Percentiles rank a stretch among this genome's conserved stretches.
Evolutionary conservation across 495 filamentous ascomycete species (phyloP).

Genomic region (Ramalina intermedia): DNA sequence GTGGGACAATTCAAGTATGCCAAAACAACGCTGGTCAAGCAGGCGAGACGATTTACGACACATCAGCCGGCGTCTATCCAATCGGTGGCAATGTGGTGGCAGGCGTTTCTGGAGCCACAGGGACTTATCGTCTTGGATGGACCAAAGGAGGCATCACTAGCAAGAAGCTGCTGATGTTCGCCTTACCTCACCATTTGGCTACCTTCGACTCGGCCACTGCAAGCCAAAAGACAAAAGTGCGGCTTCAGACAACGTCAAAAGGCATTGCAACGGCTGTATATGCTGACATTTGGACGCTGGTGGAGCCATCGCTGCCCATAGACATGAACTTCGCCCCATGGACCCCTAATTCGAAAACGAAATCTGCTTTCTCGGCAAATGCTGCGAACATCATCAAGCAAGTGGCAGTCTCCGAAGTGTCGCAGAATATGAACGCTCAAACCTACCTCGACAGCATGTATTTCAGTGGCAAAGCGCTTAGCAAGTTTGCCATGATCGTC

Average conservation of each 20-base stretch:
- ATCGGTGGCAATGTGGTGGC: slow-evolving; percentile 47
- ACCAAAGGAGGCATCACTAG: slow-evolving; percentile 44
- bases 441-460: slow-evolving; percentile 83
- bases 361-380: slow-evolving; percentile 32
- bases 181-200: slow-evolving; percentile 70
- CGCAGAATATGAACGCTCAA: slow-evolving; percentile 54
- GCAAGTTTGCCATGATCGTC: slow-evolving; percentile 68
- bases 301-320: slow-evolving; percentile 56
- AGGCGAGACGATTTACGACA: slow-evolving; percentile 60
- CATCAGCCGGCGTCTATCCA: slow-evolving; percentile 60
- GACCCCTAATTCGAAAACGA: slow-evolving; percentile 38
- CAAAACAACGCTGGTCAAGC: slow-evolving; percentile 48
- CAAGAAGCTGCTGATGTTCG: slow-evolving; percentile 60
- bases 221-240: slow-evolving; percentile 38
- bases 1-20: slow-evolving; percentile 66
- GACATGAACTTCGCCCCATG: slow-evolving; percentile 66
- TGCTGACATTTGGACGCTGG: slow-evolving; percentile 66
- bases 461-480: slow-evolving; percentile 82
- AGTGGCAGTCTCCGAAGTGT: slow-evolving; percentile 49
- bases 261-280: slow-evolving; percentile 60
- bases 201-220: slow-evolving; percentile 52
- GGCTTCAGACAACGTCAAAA: slow-evolving; percentile 74
- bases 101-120: slow-evolving; percentile 37
- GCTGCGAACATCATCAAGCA: slow-evolving; percentile 40
- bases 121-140: slow-evolving; percentile 61